A percentile compares a stretch with the other conserved stretches of the same genome.
These are phyloP conservation scores for Talaromyces wortmannii DNA, from an alignment of 495 filamentous ascomycete species.

Conservation along the genomic window DNA sequence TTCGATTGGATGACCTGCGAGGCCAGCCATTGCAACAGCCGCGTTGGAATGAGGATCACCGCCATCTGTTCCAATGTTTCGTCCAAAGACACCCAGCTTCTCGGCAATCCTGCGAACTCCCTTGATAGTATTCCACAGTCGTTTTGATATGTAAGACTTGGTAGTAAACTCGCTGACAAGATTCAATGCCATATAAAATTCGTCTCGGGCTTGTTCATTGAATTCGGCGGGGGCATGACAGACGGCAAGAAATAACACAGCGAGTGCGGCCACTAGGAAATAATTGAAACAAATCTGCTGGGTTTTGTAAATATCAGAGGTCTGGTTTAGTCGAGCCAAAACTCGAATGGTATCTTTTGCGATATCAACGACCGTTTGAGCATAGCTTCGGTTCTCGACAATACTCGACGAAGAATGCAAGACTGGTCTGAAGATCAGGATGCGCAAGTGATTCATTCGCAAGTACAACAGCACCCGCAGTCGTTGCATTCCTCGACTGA, in stretches of 20 bases:
- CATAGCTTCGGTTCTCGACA: constrained; percentile 58
- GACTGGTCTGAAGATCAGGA: constrained; percentile 74
- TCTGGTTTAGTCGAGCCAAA: constrained; percentile 67
- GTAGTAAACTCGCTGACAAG: constrained; percentile 73
- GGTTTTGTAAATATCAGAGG: constrained; percentile 72
- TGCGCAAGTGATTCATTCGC: constrained; percentile 76
- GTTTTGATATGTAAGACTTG: constrained; percentile 70
- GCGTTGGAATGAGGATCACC: constrained; percentile 58
- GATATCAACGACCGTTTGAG: constrained; percentile 65
- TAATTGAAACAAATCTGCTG: constrained; percentile 83
- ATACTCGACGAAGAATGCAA: constrained; percentile 73
- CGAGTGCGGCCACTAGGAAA: constrained; percentile 74
- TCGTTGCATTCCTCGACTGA: constrained; percentile 40
- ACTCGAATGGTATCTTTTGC: constrained; percentile 76
- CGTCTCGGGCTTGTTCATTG: constrained; percentile 63
- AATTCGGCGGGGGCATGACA: constrained; percentile 77
- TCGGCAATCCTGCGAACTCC: constrained; percentile 75
- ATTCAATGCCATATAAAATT: constrained; percentile 83
- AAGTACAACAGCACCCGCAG: constrained; percentile 54
- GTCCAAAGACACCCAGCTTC: constrained; percentile 61
- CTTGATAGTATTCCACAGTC: constrained; percentile 76
- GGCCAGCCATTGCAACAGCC: constrained; percentile 66
- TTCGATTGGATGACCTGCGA: constrained; percentile 63
- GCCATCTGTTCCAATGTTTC: constrained; percentile 29
- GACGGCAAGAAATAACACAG: constrained; percentile 76